Evolutionary conservation across 495 filamentous ascomycete genomes (phyloP), one percentile per base, ranked within the genome.

Genomic region (Trichocladium antarcticum): DNA sequence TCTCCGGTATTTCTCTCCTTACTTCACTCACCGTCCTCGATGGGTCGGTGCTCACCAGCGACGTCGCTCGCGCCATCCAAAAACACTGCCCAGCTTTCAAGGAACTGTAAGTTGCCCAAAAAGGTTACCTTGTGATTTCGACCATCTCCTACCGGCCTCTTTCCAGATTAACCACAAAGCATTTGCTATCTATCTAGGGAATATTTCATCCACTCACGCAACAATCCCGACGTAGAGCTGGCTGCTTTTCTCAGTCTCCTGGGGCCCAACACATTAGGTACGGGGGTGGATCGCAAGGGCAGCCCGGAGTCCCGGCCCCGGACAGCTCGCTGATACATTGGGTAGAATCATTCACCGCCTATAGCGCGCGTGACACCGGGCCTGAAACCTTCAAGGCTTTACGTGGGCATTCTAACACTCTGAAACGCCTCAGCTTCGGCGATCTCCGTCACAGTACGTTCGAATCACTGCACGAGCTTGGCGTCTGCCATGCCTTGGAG

Each of bases 21-120:
- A 72, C 49, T 6, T 62, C 64, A 5, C 58, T 88, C 17, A 67
- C 70, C 17, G 61, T 86, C 5, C 76, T 68, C 56, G 70, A 80
- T 48, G 82, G 81, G 6, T 68, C 66, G 21, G 67, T 76, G 16
- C 70, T 89, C 0, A 70, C 64, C 37, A 64, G 70, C 31, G 71
- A 74, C 35, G 67, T 69, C 6, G 74, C 73, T 12, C 58, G 59
- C 8, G 68, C 74, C n/a, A 74, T 89, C 27, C 59, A 65, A 14
- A 51, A 69, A 32, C 66, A 75, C 55, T 89, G 83, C 49, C 78
- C 74, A 3, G 56, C 71, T 9, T 83, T 89, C 54, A 69, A 75
- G 36, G 67, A 74, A 27, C 56, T 89, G 59, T 61, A 52, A 31
- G 57, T 51, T 29, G 8, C 20, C 36, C 11, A 32, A 21, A 16